Conservation (phyloP, 129 eudicot genomes). For the sunflower (Helianthus annuus) region DNA sequence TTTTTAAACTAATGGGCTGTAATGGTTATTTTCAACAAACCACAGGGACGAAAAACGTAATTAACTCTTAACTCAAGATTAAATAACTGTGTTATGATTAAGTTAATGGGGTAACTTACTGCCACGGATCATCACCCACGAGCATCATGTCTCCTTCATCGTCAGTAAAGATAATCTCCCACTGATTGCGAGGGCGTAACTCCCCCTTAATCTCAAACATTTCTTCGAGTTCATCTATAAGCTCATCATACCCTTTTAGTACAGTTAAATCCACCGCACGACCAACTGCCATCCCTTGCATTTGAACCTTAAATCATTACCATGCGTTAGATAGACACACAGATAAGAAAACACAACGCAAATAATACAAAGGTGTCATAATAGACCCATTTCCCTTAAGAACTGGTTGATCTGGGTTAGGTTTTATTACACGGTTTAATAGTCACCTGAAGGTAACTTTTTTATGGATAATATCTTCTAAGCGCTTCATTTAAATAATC, state of each 20-base stretch:
- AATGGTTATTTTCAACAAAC: no score
- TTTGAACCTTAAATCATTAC: constrained; percentile 67
- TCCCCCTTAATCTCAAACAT: constrained; percentile 89
- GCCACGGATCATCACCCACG: constrained; percentile 47
- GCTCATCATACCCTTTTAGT: constrained; percentile 71
- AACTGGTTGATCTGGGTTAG: neutral
- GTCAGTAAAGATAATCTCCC: constrained; percentile 67
- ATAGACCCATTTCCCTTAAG: neutral
- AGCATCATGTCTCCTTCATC: constrained; percentile 50
- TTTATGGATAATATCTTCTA: neutral
- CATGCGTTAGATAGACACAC: neutral
- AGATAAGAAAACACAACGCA: neutral
- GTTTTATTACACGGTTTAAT: neutral
- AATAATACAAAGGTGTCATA: neutral
- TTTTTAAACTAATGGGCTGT: no score
- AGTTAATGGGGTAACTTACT: constrained; percentile 24
- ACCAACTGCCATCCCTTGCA: constrained; percentile 98
- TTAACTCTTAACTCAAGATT: neutral
- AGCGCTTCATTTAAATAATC: no score
- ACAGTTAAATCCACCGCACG: constrained; percentile 88
- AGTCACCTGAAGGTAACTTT: neutral
- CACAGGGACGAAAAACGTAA: no score
- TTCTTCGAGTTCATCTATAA: constrained; percentile 72
- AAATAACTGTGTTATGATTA: neutral
- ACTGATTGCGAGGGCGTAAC: constrained; percentile 62